Evolutionary conservation across 371 early-diverging fungal genomes (phyloP), one percentile per base, ranked within the genome.

Genomic region (Blastocladiella emersonii): DNA sequence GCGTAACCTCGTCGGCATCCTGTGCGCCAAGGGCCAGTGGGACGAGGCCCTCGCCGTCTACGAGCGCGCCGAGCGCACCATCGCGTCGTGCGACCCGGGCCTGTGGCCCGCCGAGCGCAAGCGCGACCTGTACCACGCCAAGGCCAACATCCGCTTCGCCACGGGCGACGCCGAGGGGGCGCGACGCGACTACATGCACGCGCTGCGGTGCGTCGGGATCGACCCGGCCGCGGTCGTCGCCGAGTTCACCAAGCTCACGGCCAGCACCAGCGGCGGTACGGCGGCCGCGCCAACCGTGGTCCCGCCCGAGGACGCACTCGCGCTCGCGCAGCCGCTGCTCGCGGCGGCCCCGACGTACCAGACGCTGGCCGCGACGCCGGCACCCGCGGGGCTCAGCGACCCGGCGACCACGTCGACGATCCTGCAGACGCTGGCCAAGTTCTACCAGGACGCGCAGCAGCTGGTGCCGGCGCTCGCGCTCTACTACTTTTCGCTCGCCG

Each of bases 1-100:
- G 8, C 89, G 91, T 67, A 92, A 92, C 64, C 74, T 93, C 44
- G 83, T 92, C 30, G 89, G 90, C 15, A 84, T 91, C 13, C 72
- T 91, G 44, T 88, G 89, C 70, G 76, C 66, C 10, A 66, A 64
- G 62, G 74, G 56, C n/a, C 67, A 69, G 62, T 76, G 61, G 57
- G 72, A 75, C 27, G 91, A 93, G 67, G 93, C 90, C 0, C 68
- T 92, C 53, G 71, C 80, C 34, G 84, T 93, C 25, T 93, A 92
- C 66, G 83, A 87, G 63, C 84, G 81, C 68, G 86, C 89, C 1
- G 92, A 90, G 32, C 13, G 12, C 5, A 34, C 43, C 63, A 60
- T 59, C 53, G 19, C 57, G 21, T n/a, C 23, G 8, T 21, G 12
- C 21, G 39, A n/a, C n/a, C 21, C 35, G 30, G 25, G 8, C 23